Conservation (phyloP, 805 yeast genomes). For the Candida maris region DNA sequence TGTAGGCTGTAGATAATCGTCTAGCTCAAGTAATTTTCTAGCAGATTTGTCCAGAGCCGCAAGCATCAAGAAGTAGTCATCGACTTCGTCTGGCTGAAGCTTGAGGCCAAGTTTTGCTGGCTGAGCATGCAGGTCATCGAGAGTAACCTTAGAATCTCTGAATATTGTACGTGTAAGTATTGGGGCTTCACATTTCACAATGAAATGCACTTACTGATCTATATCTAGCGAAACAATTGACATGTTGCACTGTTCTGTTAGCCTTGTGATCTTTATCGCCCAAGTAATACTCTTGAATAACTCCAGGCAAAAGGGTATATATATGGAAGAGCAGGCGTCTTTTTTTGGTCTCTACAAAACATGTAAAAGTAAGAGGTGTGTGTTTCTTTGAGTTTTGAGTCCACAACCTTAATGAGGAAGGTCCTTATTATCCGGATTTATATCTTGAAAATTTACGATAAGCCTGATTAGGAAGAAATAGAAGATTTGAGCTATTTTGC, state of each 20-base stretch:
- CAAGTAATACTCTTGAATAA: too few relatives aligned
- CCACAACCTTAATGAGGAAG: too few relatives aligned
- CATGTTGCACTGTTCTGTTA: constrained; percentile 8
- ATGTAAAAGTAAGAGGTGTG: too few relatives aligned
- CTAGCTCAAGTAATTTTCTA: constrained; percentile 25
- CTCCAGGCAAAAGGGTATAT: too few relatives aligned
- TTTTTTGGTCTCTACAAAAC: too few relatives aligned
- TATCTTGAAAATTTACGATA: too few relatives aligned
- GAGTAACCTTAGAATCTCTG: constrained; percentile 25
- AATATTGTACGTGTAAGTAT: constrained; percentile 1
- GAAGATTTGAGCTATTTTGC: too few relatives aligned
- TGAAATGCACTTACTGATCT: constrained; percentile 12
- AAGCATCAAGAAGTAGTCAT: constrained; percentile 24
- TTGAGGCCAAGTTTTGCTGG: constrained; percentile 24
- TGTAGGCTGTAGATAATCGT: constrained; percentile 29
- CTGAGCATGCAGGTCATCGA: constrained; percentile 21
- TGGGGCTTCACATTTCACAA: not conserved
- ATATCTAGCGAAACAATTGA: constrained; percentile 19
- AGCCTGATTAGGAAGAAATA: too few relatives aligned
- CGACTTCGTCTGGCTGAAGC: constrained; percentile 20
- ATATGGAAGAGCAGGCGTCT: too few relatives aligned
- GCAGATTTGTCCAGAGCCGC: constrained; percentile 30
- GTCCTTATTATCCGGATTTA: too few relatives aligned
- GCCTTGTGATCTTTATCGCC: too few relatives aligned
- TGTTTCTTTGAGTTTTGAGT: too few relatives aligned